Conservation (phyloP, 1,139 yeast species). For the Meyerozyma sp. region DNA sequence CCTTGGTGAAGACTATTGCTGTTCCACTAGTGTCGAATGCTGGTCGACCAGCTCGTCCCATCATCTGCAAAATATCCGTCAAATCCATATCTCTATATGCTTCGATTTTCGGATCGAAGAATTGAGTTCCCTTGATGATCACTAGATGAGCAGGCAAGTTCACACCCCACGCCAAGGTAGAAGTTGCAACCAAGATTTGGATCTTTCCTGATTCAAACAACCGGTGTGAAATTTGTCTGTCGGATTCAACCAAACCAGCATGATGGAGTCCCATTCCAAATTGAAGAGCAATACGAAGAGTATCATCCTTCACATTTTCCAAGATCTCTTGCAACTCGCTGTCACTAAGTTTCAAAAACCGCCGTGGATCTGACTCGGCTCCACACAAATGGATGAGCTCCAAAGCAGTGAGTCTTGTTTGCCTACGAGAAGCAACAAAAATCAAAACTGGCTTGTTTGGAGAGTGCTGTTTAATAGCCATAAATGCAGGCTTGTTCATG, state of each 20-base stretch:
- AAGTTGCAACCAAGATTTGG: constrained; percentile 88
- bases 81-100: constrained; percentile 84
- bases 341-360: constrained; percentile 77
- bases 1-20: constrained; percentile 91
- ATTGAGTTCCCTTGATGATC: constrained; percentile 89
- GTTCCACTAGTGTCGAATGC: constrained; percentile 94
- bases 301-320: constrained; percentile 77
- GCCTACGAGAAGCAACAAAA: constrained; percentile 96
- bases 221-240: constrained; percentile 81
- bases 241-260: constrained; percentile 92
- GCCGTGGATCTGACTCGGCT: constrained; percentile 85
- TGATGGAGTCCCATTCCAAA: constrained; percentile 97
- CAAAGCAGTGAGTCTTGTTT: constrained; percentile 89
- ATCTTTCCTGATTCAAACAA: constrained; percentile 80
- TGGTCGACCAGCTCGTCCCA: constrained; percentile 96
- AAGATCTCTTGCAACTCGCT: constrained; percentile 63
- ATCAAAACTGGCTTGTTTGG: constrained; percentile 89
- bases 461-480: constrained; percentile 94
- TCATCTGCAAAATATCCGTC: constrained; percentile 87
- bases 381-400: constrained; percentile 94
- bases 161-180: constrained; percentile 97
- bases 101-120: constrained; percentile 76
- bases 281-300: constrained; percentile 75
- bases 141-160: constrained; percentile 94
- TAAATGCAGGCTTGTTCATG: constrained; percentile 96